A percentile compares a stretch with the other conserved stretches of the same genome.
Evolutionary conservation across 2,329 filamentous ascomycete species (phyloP).

Genomic region (Cytospora piceae): DNA sequence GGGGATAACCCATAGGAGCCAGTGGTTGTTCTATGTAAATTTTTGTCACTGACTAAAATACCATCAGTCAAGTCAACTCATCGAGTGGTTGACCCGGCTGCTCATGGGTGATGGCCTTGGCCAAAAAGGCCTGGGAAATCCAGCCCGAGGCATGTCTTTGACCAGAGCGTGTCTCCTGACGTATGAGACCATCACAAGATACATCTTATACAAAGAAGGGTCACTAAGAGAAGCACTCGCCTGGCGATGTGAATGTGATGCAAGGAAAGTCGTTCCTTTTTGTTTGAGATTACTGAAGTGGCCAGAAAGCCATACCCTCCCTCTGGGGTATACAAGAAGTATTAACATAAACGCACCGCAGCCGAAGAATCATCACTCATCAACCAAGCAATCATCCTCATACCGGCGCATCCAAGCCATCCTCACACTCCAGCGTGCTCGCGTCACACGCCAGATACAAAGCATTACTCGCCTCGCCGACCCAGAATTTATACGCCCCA

Average conservation of each 20-base stretch:
- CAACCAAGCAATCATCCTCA: conserved; percentile 29
- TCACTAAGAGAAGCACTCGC: not conserved
- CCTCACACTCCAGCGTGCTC: conserved; percentile 43
- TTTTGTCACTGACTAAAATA: not conserved
- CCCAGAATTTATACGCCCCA: conserved; percentile 48
- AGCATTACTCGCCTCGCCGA: conserved; percentile 49
- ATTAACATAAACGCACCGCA: not conserved
- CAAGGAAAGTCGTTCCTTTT: not conserved
- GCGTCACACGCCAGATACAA: conserved; percentile 46
- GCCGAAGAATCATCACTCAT: not conserved
- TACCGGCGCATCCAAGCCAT: conserved; percentile 40
- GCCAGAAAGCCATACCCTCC: not conserved
- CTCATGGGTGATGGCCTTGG: not conserved
- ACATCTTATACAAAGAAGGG: not conserved
- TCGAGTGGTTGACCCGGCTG: not conserved
- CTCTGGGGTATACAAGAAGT: not conserved
- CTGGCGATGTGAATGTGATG: not conserved
- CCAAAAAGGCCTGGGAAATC: not conserved
- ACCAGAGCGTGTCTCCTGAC: not conserved
- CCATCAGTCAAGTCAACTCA: not conserved
- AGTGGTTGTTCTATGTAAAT: not conserved
- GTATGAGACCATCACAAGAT: not conserved
- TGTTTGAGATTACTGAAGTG: not conserved
- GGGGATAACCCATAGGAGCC: not conserved
- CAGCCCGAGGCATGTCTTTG: not conserved